These are phyloP conservation scores for Myxozyma melibiosi DNA, from an alignment of 805 yeast genomes.

Conservation along the genomic window DNA sequence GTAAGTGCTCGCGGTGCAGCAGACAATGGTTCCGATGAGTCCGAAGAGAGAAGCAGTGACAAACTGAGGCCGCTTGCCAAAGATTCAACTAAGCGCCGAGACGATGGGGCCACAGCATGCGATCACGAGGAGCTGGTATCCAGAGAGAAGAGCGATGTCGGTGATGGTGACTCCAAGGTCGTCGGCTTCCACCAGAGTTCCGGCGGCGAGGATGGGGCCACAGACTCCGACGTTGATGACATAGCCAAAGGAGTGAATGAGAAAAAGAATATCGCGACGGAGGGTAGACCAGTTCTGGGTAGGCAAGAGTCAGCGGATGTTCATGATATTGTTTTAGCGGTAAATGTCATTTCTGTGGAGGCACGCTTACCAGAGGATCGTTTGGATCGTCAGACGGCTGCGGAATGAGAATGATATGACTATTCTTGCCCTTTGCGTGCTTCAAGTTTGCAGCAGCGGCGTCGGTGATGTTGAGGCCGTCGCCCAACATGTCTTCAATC, in stretches of 20 bases:
- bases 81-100: background rate
- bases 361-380: conserved; percentile 42
- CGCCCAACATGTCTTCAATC: background rate
- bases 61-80: conserved; percentile 7
- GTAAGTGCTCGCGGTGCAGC: background rate
- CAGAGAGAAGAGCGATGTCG: background rate
- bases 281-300: background rate
- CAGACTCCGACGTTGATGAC: background rate
- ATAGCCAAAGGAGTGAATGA: background rate
- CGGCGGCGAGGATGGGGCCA: conserved; percentile 8
- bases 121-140: background rate
- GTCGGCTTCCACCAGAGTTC: background rate
- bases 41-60: background rate
- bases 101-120: background rate
- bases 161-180: conserved; percentile 2
- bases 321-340: conserved; percentile 5
- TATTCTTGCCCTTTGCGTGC: background rate
- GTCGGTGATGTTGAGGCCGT: background rate
- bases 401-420: conserved; percentile 44
- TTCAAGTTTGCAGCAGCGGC: background rate
- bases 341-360: too few relatives aligned
- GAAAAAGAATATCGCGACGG: background rate
- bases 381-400: conserved; percentile 47
- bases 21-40: conserved; percentile 1
- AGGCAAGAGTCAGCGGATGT: conserved; percentile 35